Percentiles rank a stretch among this genome's conserved stretches.
Evolutionary conservation across 495 filamentous ascomycete species (phyloP).

Genomic region (Zalerion maritima): DNA sequence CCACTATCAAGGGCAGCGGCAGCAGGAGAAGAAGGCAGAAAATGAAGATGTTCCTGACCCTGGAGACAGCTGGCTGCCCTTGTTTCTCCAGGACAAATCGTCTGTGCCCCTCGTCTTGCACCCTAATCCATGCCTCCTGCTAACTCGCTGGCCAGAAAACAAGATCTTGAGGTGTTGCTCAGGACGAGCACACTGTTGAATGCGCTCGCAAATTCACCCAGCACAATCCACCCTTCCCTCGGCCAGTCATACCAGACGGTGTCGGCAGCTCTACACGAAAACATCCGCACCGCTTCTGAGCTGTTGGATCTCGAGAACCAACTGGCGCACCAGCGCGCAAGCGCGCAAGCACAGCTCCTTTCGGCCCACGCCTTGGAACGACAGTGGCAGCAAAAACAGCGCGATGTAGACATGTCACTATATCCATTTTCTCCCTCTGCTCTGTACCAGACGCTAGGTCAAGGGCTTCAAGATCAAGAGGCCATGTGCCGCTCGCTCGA

Average conservation of each 20-base stretch:
- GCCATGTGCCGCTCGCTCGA: constrained; percentile 66
- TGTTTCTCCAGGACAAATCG: constrained; percentile 60
- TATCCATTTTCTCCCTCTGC: constrained; percentile 71
- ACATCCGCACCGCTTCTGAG: constrained; percentile 50
- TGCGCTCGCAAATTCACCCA: constrained; percentile 47
- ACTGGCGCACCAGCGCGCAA: constrained; percentile 45
- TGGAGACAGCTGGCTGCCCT: constrained; percentile 52
- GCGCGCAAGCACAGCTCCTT: constrained; percentile 67
- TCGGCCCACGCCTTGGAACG: constrained; percentile 73
- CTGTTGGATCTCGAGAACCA: constrained; percentile 42
- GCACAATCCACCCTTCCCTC: constrained; percentile 51
- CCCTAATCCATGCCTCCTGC: constrained; percentile 1
- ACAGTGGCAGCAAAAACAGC: constrained; percentile 79
- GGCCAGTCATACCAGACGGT: constrained; percentile 38
- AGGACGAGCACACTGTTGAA: constrained; percentile 42
- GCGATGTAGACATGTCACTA: constrained; percentile 72
- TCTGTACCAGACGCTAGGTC: constrained; percentile 65
- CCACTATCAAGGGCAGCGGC: background rate
- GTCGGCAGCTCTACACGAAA: constrained; percentile 46
- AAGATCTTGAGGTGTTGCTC: constrained; percentile 55
- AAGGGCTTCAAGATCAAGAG: constrained; percentile 68
- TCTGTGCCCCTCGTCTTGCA: constrained; percentile 20
- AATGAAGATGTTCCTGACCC: constrained; percentile 26
- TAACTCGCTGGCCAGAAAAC: constrained; percentile 19
- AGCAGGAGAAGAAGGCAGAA: constrained; percentile 4